Conservation (phyloP, 78 protist genomes). For the Chrysochromulina parva region DNA sequence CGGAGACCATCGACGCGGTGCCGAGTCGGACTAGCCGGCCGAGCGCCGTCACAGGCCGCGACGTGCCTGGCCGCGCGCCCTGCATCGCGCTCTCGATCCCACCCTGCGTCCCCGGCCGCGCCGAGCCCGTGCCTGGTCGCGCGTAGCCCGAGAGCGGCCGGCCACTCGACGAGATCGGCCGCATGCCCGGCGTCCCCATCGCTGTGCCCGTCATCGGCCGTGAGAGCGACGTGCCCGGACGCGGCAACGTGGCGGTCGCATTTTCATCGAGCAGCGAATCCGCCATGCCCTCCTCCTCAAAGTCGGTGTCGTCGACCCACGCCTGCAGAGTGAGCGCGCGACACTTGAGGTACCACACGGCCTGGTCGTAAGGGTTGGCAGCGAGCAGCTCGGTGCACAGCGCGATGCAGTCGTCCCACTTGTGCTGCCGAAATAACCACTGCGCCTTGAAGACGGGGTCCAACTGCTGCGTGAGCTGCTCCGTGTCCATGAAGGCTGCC, state of each 20-base stretch:
- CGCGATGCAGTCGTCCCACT: not conserved
- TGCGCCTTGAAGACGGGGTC: slow-evolving; percentile 39
- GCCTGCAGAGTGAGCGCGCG: slow-evolving; percentile 36
- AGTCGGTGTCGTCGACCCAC: slow-evolving; percentile 64
- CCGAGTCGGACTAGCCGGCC: slow-evolving; percentile 77
- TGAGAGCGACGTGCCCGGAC: slow-evolving; percentile 39
- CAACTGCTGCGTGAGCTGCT: not conserved
- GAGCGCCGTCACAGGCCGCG: slow-evolving; percentile 64
- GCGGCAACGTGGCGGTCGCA: slow-evolving; percentile 46
- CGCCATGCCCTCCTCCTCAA: slow-evolving; percentile 71
- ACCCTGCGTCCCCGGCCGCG: not conserved
- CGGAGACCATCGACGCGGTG: slow-evolving; percentile 71
- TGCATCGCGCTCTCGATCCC: not conserved
- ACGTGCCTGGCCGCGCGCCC: slow-evolving; percentile 56
- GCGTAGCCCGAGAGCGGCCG: slow-evolving; percentile 78
- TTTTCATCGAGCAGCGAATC: slow-evolving; percentile 71
- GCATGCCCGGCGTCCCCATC: not conserved
- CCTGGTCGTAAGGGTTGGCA: slow-evolving; percentile 38
- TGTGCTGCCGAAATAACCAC: not conserved
- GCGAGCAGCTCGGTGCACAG: slow-evolving; percentile 36
- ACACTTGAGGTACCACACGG: slow-evolving; percentile 62
- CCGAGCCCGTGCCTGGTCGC: slow-evolving; percentile 78
- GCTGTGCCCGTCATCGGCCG: not conserved
- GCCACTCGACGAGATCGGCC: slow-evolving; percentile 71
- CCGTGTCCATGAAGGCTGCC: too few species aligned